Evolutionary conservation across 495 filamentous ascomycete genomes (phyloP), one percentile per base, ranked within the genome.

Genomic region (Daldinia grandis): DNA sequence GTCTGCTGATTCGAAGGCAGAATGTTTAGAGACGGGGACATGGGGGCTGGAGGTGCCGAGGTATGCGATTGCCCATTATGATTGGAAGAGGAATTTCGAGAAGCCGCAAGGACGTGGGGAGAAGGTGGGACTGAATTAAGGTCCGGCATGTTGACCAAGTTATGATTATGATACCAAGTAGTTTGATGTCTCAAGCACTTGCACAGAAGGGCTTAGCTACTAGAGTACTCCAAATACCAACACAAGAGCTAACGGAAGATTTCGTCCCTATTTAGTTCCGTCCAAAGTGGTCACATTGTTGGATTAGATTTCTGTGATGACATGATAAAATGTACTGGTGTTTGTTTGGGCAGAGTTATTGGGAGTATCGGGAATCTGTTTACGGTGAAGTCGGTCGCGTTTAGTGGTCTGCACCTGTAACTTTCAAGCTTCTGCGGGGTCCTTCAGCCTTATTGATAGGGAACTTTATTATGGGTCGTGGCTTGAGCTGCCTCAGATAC

Each of bases 91-190:
- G 64, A 42, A 1, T 76, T 80, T 31, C 78, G 76, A 51, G 78
- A 73, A n/a, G 73, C 62, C 6, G 76, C 78, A 19, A 78, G 82
- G 14, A 76, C 72, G 63, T 82, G 83, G 25, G 86, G 84, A 30
- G 87, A 88, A 5, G 86, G 78, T 54, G 89, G 83, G 30, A 87
- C 80, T 2, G 87, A 83, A 71, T 87, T 91, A 60, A 89, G 79
- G 64, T 91, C 90, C 30, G 91, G 85, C 77, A 83, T 84, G 5
- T 62, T 71, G 65, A 25, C 24, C 35, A 54, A 17, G 17, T 40
- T 31, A 15, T 17, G 25, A 51, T 40, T 31, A 15, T 17, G 25
- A 51, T 50, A 35, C 49, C 40, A 50, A 62, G 17, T 38, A 50
- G 49, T 56, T 59, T 53, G 31, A 40, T 42, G 12, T 1, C 17